Conservation (phyloP, 2,329 filamentous ascomycete species). For the Fusarium sp. region DNA sequence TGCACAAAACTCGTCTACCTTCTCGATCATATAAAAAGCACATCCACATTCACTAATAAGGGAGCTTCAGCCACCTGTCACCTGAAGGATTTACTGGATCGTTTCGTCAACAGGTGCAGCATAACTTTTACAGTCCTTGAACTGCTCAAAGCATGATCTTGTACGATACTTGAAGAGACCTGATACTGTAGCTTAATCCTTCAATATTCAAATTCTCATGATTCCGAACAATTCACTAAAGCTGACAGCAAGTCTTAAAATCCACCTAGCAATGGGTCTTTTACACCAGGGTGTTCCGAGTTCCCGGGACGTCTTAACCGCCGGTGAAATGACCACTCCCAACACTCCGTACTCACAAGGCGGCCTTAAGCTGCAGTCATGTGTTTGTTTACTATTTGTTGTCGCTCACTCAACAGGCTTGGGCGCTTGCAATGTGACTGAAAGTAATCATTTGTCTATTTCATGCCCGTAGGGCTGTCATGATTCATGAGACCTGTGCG, state of each 20-base stretch:
- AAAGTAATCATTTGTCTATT: slow-evolving; percentile 34
- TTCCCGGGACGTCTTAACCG: slow-evolving; percentile 20
- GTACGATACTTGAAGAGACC: not conserved
- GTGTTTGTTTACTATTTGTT: slow-evolving; percentile 3
- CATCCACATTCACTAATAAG: not conserved
- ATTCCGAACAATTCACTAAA: not conserved
- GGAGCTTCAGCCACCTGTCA: not conserved
- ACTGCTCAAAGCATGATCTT: not conserved
- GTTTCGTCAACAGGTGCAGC: slow-evolving; percentile 24
- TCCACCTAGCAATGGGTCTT: not conserved
- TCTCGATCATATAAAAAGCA: not conserved
- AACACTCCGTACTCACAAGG: slow-evolving; percentile 2
- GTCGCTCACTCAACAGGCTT: not conserved
- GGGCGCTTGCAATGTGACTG: slow-evolving; percentile 21
- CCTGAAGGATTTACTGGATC: slow-evolving; percentile 26
- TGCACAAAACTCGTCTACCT: not conserved
- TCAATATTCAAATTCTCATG: not conserved
- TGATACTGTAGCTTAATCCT: not conserved
- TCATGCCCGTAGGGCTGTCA: slow-evolving; percentile 23
- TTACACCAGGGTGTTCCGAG: slow-evolving; percentile 3
- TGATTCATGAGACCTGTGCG: slow-evolving; percentile 15
- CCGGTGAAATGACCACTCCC: slow-evolving; percentile 2
- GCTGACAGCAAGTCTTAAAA: not conserved
- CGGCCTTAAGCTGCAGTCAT: slow-evolving; percentile 5
- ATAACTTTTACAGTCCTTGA: not conserved